Percentiles rank a stretch among this genome's conserved stretches.
phyloP scores from a whole-genome alignment of 2,329 filamentous ascomycete species.

The Septoria petroselini region DNA sequence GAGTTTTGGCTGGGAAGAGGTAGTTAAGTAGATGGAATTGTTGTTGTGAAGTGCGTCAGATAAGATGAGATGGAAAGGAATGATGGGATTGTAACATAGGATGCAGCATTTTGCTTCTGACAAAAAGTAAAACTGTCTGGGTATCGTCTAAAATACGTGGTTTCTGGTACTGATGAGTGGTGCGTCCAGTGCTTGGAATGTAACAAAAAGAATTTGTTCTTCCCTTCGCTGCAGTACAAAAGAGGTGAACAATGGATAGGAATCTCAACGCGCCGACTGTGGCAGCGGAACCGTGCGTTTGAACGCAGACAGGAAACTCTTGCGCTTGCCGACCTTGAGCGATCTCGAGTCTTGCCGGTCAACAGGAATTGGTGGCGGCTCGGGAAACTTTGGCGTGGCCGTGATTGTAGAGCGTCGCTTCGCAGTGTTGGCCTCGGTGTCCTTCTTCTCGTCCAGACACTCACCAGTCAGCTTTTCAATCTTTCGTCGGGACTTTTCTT shows the following conservation, averaged over 20 bases:
- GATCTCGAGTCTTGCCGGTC: constrained; percentile 18
- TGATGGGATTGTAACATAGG: neutral
- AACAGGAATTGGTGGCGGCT: constrained; percentile 14
- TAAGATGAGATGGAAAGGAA: too few species aligned
- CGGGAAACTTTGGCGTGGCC: constrained; percentile 30
- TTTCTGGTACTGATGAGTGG: too few species aligned
- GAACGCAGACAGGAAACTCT: constrained; percentile 48
- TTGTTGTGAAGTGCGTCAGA: neutral
- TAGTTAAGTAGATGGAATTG: neutral
- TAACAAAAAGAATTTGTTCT: too few species aligned
- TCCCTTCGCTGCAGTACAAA: neutral
- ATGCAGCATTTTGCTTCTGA: too few species aligned
- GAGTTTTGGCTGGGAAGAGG: constrained; percentile 17
- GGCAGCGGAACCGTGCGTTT: constrained; percentile 24
- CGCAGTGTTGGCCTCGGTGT: constrained; percentile 31
- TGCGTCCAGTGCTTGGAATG: too few species aligned
- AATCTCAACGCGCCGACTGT: constrained; percentile 2
- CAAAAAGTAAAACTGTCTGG: too few species aligned
- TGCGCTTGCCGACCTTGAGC: constrained; percentile 44
- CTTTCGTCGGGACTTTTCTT: constrained; percentile 14
- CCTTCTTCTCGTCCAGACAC: constrained; percentile 2
- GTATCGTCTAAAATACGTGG: constrained; percentile 12
- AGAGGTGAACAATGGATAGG: neutral
- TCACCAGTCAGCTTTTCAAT: constrained; percentile 11
- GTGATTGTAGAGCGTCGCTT: constrained; percentile 33